These are phyloP conservation scores for Fusarium penzigii DNA, from an alignment of 2,329 filamentous ascomycete genomes.

Conservation along the genomic window DNA sequence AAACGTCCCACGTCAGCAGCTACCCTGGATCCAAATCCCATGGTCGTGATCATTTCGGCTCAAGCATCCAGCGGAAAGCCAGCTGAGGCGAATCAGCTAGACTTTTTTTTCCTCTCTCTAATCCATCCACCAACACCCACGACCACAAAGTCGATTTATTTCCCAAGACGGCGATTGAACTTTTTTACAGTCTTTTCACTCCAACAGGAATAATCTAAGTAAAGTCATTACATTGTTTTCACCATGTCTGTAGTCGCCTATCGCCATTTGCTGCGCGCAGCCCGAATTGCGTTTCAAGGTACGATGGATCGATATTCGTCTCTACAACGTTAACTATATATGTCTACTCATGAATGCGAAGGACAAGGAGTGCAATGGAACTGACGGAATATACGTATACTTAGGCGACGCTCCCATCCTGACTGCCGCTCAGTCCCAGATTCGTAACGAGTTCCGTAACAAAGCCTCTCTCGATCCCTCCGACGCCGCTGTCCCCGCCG, in stretches of 20 bases:
- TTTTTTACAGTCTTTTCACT: neutral
- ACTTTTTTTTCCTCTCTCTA: conserved; percentile 17
- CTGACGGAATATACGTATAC: neutral
- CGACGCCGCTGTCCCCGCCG: conserved; percentile 60
- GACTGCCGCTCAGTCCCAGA: conserved; percentile 69
- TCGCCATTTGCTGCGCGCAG: conserved; percentile 76
- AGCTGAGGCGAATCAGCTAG: neutral
- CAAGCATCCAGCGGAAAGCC: neutral
- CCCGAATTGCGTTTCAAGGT: conserved; percentile 84
- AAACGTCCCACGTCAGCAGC: neutral
- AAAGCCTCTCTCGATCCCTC: conserved; percentile 60
- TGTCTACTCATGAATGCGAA: neutral
- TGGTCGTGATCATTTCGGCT: neutral
- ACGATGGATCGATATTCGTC: conserved; percentile 18
- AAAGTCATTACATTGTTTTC: conserved; percentile 16
- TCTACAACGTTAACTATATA: neutral
- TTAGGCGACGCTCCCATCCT: conserved; percentile 72
- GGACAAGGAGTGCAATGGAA: too few species aligned
- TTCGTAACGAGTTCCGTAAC: conserved; percentile 71
- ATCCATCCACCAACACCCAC: conserved; percentile 4
- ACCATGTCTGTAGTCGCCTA: conserved; percentile 75
- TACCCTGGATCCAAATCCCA: neutral
- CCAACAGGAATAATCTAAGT: neutral
- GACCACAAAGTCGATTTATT: neutral
- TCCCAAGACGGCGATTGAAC: neutral